Evolutionary conservation across 108 stramenopile genomes (phyloP), one percentile per base, ranked within the genome.

Genomic region (Cyclotella atomus): DNA sequence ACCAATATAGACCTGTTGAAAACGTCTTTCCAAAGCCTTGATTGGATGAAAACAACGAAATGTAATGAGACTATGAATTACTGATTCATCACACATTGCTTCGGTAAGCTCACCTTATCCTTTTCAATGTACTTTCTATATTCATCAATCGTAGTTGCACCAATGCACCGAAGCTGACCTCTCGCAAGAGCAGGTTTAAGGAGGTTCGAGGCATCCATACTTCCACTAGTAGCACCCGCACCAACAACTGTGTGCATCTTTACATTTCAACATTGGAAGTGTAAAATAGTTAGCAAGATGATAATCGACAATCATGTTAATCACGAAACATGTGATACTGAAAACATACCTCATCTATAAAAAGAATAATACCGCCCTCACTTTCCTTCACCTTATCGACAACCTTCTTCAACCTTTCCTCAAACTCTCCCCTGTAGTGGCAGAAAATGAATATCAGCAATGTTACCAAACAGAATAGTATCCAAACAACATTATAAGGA

Each of bases 381-480:
- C 95, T 90, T 25, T 94, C 89, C 59, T 91, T 88, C 7, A 99
- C 97, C 60, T 98, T 96, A 70, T 97, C 97, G 70, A 99, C 76
- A 8, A 99, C 99, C 41, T 96, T 92, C 86, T 99, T 99, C 25
- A 99, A 85, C 46, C 99, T 89, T 80, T 99, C 99, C 76, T 99
- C 99, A 75, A 99, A 99, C 77, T 99, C 98, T 53, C 99, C 99
- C 33, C 99, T 84, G 83, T 97, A n/a, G n/a, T n/a, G n/a, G n/a
- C n/a, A n/a, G n/a, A n/a, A n/a, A n/a, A n/a, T n/a, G n/a, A n/a
- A n/a, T n/a, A n/a, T n/a, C n/a, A n/a, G n/a, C n/a, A n/a, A n/a
- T n/a, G n/a, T n/a, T n/a, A n/a, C n/a, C n/a, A n/a, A n/a, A n/a
- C n/a, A n/a, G n/a, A n/a, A n/a, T n/a, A n/a, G n/a, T n/a, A n/a